These are phyloP conservation scores for Cryptococcus sp. DNA, from an alignment of 1,284 basidiomycete species.

Conservation along the genomic window DNA sequence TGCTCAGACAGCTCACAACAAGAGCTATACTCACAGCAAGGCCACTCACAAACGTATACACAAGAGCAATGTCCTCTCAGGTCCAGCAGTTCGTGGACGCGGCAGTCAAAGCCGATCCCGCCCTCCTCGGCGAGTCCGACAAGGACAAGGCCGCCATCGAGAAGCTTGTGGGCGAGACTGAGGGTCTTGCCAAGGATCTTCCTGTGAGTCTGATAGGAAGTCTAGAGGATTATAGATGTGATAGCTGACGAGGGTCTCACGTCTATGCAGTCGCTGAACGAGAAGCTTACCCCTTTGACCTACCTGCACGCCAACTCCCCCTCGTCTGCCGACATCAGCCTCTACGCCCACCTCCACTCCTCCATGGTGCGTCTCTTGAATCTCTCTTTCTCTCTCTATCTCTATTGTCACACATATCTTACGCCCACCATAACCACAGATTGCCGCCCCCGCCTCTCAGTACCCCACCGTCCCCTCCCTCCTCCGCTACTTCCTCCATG, in stretches of 20 bases:
- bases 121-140: slow-evolving; percentile 36
- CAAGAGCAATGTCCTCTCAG: slow-evolving; percentile 32
- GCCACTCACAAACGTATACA: background rate
- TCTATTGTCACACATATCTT: slow-evolving; percentile 3
- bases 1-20: slow-evolving; percentile 3
- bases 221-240: background rate
- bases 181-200: slow-evolving; percentile 37
- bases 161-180: slow-evolving; percentile 35
- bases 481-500: slow-evolving; percentile 88
- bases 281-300: slow-evolving; percentile 69
- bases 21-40: slow-evolving; percentile 5
- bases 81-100: slow-evolving; percentile 41
- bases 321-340: slow-evolving; percentile 78
- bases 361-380: slow-evolving; percentile 59
- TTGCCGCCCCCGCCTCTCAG: slow-evolving; percentile 53
- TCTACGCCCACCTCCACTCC: slow-evolving; percentile 79
- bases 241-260: background rate
- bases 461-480: slow-evolving; percentile 74
- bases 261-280: slow-evolving; percentile 64
- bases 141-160: slow-evolving; percentile 42
- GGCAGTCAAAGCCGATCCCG: slow-evolving; percentile 41
- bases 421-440: too few relatives aligned
- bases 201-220: slow-evolving; percentile 27
- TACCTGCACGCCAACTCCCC: slow-evolving; percentile 73
- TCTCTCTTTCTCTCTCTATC: background rate